Base-by-base conservation (phyloP, 1,284 basidiomycete species). In the Sphagnurus paluster region DNA sequence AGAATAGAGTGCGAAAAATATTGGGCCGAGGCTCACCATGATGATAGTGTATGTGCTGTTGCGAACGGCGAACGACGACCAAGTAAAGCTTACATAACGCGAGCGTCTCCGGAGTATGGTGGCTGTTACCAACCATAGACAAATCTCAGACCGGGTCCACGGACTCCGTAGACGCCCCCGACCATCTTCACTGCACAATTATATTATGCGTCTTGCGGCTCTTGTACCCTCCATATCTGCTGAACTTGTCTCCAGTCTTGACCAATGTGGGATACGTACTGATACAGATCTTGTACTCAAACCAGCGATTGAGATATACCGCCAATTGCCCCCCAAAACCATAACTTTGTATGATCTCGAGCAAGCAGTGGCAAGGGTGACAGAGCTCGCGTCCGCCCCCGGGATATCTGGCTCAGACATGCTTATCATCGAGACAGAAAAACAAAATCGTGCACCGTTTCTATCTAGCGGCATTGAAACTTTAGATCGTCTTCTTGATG, bases 201-300 rank as follows among this genome's bases (percentile, higher is more conserved):
- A 10, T 24, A 25, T 5, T 17, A 75, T 74, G 72, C 65, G 70
- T 25, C 64, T 74, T 24, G 56, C 64, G 25, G 54, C 60, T 30
- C 55, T 67, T 23, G 52, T 69, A 26, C 64, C 70, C 7, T 46
- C 55, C n/a, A 56, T 70, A 45, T 57, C 70, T 40, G 41, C 54
- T 25, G 55, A 64, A 13, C 44, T 71, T 17, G 61, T 69, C 14
- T 47, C 59, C 25, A 42, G 53, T 42, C 60, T 76, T 13, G 69
- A 70, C 46, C 42, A 56, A 20, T 66, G 68, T 52, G 78, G 76
- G 10, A 77, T 87, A 44, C 71, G 63, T 51, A 82, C 82, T 6
- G 80, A 79, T 39, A 54, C 66, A 7, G 83, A 86, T 51, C 61
- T 88, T 20, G 56, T 88, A 5, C 82, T 84, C 56, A 63, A 65